Evolutionary conservation across 2,329 filamentous ascomycete genomes (phyloP).

Genomic region (Didymosphaeria variabile): DNA sequence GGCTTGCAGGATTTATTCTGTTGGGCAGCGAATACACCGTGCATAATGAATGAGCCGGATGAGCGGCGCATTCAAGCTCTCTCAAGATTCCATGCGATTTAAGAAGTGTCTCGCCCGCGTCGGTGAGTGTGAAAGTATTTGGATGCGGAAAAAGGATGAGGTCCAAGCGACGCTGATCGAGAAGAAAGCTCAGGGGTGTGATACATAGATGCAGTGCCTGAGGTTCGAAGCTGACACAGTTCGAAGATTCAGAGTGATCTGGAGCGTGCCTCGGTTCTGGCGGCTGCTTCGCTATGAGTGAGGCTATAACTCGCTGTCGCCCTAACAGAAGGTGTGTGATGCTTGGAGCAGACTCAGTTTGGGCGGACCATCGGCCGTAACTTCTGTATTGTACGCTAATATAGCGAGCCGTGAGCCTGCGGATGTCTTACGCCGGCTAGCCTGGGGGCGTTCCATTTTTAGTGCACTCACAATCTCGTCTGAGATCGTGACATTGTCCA

Average conservation of each 20-base stretch:
- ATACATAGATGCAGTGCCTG: background rate
- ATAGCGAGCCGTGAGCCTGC: background rate
- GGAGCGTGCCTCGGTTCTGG: background rate
- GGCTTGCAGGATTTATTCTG: constrained; percentile 5
- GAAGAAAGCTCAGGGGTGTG: background rate
- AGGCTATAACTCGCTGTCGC: background rate
- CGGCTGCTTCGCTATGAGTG: background rate
- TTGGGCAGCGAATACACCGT: background rate
- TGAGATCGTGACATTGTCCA: background rate
- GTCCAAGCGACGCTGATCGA: background rate
- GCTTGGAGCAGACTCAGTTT: background rate
- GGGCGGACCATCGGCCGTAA: background rate
- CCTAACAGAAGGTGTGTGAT: background rate
- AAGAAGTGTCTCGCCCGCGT: background rate
- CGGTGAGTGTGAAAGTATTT: background rate
- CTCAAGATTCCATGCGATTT: background rate
- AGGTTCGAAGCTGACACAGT: background rate
- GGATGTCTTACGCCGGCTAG: background rate
- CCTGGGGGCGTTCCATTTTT: background rate
- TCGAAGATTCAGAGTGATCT: background rate
- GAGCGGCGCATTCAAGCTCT: background rate
- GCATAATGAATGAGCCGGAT: background rate
- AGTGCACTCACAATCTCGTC: background rate
- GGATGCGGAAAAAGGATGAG: too few species aligned
- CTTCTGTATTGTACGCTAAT: background rate